These are phyloP conservation scores for Naganishia onofrii DNA, from an alignment of 768 basidiomycete species.

Conservation along the genomic window DNA sequence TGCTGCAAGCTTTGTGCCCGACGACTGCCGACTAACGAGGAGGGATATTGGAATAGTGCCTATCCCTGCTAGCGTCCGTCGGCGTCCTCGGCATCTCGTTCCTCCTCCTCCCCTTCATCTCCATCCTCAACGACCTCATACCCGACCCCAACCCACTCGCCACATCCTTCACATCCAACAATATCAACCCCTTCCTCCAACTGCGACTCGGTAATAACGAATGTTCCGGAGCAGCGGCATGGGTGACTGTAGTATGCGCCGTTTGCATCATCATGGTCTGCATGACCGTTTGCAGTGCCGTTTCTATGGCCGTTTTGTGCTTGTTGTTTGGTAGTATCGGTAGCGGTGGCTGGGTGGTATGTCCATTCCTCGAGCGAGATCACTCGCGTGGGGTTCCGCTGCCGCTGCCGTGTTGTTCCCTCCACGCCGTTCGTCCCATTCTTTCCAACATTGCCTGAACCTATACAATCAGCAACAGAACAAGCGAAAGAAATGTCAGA, in stretches of 20 bases:
- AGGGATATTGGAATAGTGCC: no score
- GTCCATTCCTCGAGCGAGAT: slow-evolving; percentile 30
- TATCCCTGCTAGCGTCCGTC: no score
- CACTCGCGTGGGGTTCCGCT: slow-evolving; percentile 20
- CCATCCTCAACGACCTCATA: slow-evolving; percentile 50
- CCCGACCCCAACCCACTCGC: slow-evolving; percentile 53
- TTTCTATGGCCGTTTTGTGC: not conserved
- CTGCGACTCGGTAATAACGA: slow-evolving; percentile 46
- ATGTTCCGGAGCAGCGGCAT: slow-evolving; percentile 51
- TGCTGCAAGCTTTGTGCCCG: no score
- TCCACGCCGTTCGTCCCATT: not conserved
- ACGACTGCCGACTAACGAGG: no score
- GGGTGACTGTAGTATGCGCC: slow-evolving; percentile 50
- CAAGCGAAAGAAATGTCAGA: not conserved
- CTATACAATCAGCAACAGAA: not conserved
- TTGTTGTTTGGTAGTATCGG: not conserved
- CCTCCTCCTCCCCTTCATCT: slow-evolving; percentile 5
- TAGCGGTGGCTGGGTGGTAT: slow-evolving; percentile 2
- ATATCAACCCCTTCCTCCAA: slow-evolving; percentile 53
- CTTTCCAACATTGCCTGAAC: not conserved
- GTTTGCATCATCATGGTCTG: slow-evolving; percentile 35
- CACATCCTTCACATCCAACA: slow-evolving; percentile 53
- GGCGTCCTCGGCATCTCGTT: not conserved
- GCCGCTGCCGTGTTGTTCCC: not conserved
- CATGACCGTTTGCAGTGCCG: slow-evolving; percentile 21